These are phyloP conservation scores for Microcos paniculata DNA, from an alignment of 345 rosid genomes.

Conservation along the genomic window DNA sequence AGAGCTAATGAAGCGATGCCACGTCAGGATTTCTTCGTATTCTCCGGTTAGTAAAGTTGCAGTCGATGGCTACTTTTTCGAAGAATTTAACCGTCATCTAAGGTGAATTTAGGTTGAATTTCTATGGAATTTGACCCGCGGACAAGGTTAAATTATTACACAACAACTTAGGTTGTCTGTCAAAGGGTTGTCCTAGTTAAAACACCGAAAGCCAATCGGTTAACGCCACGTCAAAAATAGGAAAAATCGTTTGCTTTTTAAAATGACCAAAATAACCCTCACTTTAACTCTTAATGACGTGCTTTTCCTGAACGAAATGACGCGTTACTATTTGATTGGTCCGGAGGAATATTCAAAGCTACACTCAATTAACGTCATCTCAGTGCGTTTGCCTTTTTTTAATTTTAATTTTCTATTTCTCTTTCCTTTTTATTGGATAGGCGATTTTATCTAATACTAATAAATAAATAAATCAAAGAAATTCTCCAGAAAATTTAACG, in stretches of 20 bases:
- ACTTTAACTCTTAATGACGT: background rate
- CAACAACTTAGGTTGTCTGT: constrained; percentile 10
- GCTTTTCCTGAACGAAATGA: background rate
- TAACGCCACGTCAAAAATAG: constrained; percentile 24
- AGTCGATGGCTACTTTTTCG: background rate
- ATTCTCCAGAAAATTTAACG: background rate
- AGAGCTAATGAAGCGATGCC: constrained; percentile 22
- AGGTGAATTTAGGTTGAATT: constrained; percentile 69
- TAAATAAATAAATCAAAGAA: background rate
- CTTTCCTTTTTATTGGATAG: constrained; percentile 39
- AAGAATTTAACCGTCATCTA: constrained; percentile 36
- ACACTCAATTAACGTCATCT: constrained; percentile 12
- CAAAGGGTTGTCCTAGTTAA: background rate
- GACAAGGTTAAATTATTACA: constrained; percentile 32
- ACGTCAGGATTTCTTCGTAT: constrained; percentile 16
- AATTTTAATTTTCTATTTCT: constrained; percentile 16
- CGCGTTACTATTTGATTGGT: constrained; percentile 26
- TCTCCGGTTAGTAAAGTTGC: background rate
- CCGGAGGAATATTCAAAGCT: constrained; percentile 22
- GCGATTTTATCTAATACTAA: constrained; percentile 36
- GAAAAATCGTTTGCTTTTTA: rapidly evolving
- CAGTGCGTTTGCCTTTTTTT: constrained; percentile 34
- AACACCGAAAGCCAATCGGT: constrained; percentile 12
- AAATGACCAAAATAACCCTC: constrained; percentile 14
- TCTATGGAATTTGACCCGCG: constrained; percentile 51